phyloP scores from a whole-genome alignment of 108 stramenopile species.

The Fragilariopsis cylindrus region DNA sequence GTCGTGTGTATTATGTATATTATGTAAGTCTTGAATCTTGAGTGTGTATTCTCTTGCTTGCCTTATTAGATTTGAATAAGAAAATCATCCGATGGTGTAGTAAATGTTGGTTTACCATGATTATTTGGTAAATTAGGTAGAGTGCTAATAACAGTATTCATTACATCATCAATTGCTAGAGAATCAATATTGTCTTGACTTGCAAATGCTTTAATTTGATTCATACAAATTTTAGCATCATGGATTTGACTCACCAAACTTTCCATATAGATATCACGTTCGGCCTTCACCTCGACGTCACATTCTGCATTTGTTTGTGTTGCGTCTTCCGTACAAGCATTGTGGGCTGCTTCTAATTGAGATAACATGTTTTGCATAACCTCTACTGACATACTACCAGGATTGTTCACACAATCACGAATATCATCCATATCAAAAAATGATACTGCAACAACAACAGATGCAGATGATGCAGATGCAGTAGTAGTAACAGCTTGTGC shows the following conservation, averaged over 20 bases:
- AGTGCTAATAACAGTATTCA: slow-evolving; percentile 5
- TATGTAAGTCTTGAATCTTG: no score
- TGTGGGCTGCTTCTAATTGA: slow-evolving; percentile 1
- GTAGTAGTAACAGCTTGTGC: no score
- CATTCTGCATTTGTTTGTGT: slow-evolving; percentile 14
- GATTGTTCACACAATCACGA: slow-evolving; percentile 5
- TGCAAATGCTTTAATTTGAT: slow-evolving; percentile 9
- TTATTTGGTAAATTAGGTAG: not conserved
- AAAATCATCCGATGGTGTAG: not conserved
- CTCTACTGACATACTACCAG: not conserved
- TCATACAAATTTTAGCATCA: slow-evolving; percentile 4
- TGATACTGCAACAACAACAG: no score
- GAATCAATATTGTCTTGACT: not conserved
- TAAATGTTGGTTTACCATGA: not conserved
- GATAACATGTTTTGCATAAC: slow-evolving; percentile 8
- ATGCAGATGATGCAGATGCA: no score
- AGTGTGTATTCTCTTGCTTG: no score
- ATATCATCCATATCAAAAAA: slow-evolving; percentile 13
- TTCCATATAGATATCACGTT: slow-evolving; percentile 18
- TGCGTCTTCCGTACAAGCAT: slow-evolving; percentile 12
- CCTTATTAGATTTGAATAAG: slow-evolving; percentile 3
- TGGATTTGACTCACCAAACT: not conserved
- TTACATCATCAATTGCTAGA: not conserved
- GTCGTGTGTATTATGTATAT: no score
- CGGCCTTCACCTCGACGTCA: slow-evolving; percentile 5